Conservation (phyloP, 345 rosid species). For the Gossypium raimondii region DNA sequence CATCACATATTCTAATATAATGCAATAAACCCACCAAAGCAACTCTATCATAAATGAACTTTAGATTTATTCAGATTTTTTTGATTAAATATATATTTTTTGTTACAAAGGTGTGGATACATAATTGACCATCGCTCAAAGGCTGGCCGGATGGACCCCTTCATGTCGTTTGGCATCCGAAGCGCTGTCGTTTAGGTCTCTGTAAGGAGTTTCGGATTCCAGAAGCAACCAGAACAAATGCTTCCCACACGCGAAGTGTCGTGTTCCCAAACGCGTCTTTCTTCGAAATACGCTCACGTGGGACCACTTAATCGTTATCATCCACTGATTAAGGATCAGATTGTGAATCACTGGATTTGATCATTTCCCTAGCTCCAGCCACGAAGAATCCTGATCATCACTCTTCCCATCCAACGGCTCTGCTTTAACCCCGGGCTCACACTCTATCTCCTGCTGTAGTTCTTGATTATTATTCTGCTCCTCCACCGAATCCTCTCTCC, state of each 20-base stretch:
- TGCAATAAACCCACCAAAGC: too few species aligned
- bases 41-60: too few species aligned
- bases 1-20: too few species aligned
- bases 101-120: not conserved
- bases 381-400: conserved; percentile 35
- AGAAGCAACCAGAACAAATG: conserved; percentile 13
- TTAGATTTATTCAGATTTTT: not conserved
- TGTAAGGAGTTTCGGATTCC: not conserved
- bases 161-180: not conserved
- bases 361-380: conserved; percentile 75
- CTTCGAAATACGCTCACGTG: not conserved
- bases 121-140: not conserved
- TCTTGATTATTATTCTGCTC: conserved; percentile 22
- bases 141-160: not conserved
- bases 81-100: not conserved
- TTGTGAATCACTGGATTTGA: not conserved
- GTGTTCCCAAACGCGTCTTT: not conserved
- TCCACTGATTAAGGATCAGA: too few species aligned
- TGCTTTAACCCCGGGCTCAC: conserved; percentile 40
- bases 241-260: not conserved
- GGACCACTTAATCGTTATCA: too few species aligned
- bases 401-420: conserved; percentile 58
- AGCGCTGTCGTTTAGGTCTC: not conserved
- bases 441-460: conserved; percentile 21
- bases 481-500: conserved; percentile 43